Conservation (phyloP, 805 yeast genomes). For the Crinitomyces ghanaensis region DNA sequence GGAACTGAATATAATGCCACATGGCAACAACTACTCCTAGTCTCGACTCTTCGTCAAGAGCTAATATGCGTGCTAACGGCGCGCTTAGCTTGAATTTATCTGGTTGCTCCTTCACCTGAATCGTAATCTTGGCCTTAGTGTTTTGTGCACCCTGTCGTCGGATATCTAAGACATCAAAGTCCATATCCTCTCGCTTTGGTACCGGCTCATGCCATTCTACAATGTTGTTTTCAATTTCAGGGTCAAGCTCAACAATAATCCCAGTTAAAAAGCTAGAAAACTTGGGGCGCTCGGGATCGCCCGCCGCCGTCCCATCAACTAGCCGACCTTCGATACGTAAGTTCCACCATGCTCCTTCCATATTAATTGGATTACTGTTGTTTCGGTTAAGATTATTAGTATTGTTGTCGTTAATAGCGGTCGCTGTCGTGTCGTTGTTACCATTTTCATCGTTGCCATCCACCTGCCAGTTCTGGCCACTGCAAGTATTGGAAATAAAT, state of each 20-base stretch:
- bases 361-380: too few relatives aligned
- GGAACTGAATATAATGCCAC: conserved; percentile 67
- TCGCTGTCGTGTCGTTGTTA: too few relatives aligned
- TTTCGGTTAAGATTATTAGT: conserved; percentile 24
- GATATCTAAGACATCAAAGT: conserved; percentile 84
- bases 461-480: conserved; percentile 83
- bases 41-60: conserved; percentile 68
- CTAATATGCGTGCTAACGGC: conserved; percentile 58
- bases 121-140: conserved; percentile 56
- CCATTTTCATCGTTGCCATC: too few relatives aligned
- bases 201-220: conserved; percentile 87
- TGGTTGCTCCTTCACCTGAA: conserved; percentile 73
- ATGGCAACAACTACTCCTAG: conserved; percentile 71
- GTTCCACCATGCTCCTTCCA: conserved; percentile 59
- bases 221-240: conserved; percentile 30
- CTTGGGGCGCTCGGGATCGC: conserved; percentile 41
- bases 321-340: conserved; percentile 80
- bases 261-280: conserved; percentile 76
- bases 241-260: conserved; percentile 61
- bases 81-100: conserved; percentile 53
- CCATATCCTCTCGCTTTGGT: conserved; percentile 29
- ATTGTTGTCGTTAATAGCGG: conserved; percentile 26
- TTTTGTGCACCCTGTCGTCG: conserved; percentile 64
- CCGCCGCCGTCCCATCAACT: conserved; percentile 40
- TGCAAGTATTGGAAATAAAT: conserved; percentile 69